Evolutionary conservation across 352 stramenopile genomes (phyloP).

Genomic region (Phytophthora sojae): DNA sequence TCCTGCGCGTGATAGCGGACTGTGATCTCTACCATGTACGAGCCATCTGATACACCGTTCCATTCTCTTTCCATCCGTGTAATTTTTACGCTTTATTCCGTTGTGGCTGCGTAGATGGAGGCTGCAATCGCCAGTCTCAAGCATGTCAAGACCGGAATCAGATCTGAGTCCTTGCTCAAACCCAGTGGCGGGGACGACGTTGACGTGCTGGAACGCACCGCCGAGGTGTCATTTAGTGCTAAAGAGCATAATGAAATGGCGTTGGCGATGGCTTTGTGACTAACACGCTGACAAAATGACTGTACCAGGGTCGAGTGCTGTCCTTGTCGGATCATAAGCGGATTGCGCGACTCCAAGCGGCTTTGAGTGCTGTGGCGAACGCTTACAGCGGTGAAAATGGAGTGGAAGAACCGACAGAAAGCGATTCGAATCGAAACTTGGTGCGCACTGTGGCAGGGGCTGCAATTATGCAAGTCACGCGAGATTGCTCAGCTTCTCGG

Average conservation of each 20-base stretch:
- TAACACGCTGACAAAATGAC: slow-evolving; percentile 11
- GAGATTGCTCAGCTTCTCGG: slow-evolving; percentile 52
- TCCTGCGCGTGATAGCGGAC: slow-evolving; percentile 51
- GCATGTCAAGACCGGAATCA: slow-evolving; percentile 17
- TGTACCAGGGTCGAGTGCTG: slow-evolving; percentile 36
- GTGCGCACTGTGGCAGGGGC: slow-evolving; percentile 47
- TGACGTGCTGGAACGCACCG: slow-evolving; percentile 19
- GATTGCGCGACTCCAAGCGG: slow-evolving; percentile 59
- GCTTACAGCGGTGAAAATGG: slow-evolving; percentile 22
- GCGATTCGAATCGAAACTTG: slow-evolving; percentile 46
- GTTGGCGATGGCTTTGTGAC: background rate
- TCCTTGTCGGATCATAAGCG: slow-evolving; percentile 66
- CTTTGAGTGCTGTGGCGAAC: slow-evolving; percentile 36
- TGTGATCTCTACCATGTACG: slow-evolving; percentile 56
- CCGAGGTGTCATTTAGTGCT: slow-evolving; percentile 20
- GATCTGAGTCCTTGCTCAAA: slow-evolving; percentile 29
- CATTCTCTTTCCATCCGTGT: background rate
- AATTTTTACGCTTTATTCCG: slow-evolving; percentile 3
- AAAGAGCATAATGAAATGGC: background rate
- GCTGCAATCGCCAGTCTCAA: slow-evolving; percentile 39
- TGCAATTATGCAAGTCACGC: slow-evolving; percentile 51
- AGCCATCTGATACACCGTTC: background rate
- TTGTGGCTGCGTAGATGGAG: slow-evolving; percentile 43
- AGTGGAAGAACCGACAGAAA: background rate
- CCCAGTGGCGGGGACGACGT: slow-evolving; percentile 3